Evolutionary conservation across 805 yeast species (phyloP).

Genomic region (Barnettozyma sp.): DNA sequence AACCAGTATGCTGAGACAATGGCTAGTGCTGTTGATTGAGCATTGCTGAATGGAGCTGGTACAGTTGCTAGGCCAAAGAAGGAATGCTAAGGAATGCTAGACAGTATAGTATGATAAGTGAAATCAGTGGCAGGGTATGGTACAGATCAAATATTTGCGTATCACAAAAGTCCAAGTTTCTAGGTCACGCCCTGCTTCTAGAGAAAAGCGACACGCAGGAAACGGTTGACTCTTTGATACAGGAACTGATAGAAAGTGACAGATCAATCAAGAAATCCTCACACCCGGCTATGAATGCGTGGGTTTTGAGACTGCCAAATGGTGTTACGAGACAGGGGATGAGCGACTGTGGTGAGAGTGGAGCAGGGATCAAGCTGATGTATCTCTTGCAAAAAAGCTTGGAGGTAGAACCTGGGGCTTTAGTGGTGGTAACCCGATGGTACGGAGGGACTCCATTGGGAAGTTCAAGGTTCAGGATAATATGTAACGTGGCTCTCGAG

Average conservation of each 20-base stretch:
- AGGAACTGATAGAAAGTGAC: slow-evolving; percentile 36
- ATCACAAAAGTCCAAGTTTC: slow-evolving; percentile 59
- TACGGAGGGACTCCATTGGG: slow-evolving; percentile 77
- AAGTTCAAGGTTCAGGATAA: slow-evolving; percentile 61
- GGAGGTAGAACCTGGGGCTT: slow-evolving; percentile 39
- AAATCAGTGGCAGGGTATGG: slow-evolving; percentile 27
- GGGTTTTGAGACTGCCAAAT: slow-evolving; percentile 43
- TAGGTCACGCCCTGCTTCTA: slow-evolving; percentile 49
- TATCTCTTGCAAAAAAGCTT: slow-evolving; percentile 40
- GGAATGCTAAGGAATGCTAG: neutral
- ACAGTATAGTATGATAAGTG: neutral
- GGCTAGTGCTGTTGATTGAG: no score
- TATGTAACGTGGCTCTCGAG: slow-evolving; percentile 48
- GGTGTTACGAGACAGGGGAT: slow-evolving; percentile 44
- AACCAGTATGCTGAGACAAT: no score
- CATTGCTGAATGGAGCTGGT: no score
- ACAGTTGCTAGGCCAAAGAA: neutral
- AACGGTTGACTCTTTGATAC: slow-evolving; percentile 25
- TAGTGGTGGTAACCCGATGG: slow-evolving; percentile 74
- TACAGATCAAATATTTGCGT: slow-evolving; percentile 32
- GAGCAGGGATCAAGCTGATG: slow-evolving; percentile 58
- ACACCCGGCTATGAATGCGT: slow-evolving; percentile 71
- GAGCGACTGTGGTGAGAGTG: slow-evolving; percentile 67
- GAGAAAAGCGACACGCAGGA: neutral
- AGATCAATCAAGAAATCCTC: slow-evolving; percentile 50